phyloP scores from a whole-genome alignment of 352 stramenopile species.

The Phytophthora pini region DNA sequence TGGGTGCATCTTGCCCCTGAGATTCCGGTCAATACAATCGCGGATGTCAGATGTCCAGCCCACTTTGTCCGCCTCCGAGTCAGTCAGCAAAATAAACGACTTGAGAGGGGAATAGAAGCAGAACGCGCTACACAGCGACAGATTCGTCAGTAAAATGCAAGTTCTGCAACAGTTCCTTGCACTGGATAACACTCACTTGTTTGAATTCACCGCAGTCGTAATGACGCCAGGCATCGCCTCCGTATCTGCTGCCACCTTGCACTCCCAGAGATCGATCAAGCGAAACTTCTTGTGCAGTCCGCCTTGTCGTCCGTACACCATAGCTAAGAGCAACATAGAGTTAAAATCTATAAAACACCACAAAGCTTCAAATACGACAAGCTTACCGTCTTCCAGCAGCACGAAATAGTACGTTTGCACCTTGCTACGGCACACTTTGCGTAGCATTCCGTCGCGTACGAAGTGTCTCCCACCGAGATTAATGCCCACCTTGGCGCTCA shows the following conservation, averaged over 20 bases:
- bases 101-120: conserved; percentile 89
- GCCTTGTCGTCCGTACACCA: conserved; percentile 73
- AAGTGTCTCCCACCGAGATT: conserved; percentile 70
- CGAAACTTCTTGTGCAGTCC: conserved; percentile 84
- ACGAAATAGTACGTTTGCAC: conserved; percentile 89
- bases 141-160: conserved; percentile 3
- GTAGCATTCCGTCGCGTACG: conserved; percentile 77
- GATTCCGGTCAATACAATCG: conserved; percentile 68
- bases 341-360: neutral
- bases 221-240: conserved; percentile 77
- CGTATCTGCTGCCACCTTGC: conserved; percentile 74
- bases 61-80: conserved; percentile 68
- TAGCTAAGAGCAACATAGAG: conserved; percentile 37
- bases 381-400: conserved; percentile 82
- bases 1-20: conserved; percentile 54
- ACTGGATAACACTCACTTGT: conserved; percentile 54
- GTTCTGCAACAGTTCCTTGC: neutral
- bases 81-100: conserved; percentile 84
- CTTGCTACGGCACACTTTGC: conserved; percentile 88
- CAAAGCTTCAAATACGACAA: neutral
- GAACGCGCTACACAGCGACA: conserved; percentile 63
- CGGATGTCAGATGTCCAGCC: conserved; percentile 69
- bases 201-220: conserved; percentile 65
- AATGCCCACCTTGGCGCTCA: conserved; percentile 73
- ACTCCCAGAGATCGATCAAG: conserved; percentile 81